phyloP scores from a whole-genome alignment of 2,329 filamentous ascomycete species.

The Cordyceps fumosorosea region DNA sequence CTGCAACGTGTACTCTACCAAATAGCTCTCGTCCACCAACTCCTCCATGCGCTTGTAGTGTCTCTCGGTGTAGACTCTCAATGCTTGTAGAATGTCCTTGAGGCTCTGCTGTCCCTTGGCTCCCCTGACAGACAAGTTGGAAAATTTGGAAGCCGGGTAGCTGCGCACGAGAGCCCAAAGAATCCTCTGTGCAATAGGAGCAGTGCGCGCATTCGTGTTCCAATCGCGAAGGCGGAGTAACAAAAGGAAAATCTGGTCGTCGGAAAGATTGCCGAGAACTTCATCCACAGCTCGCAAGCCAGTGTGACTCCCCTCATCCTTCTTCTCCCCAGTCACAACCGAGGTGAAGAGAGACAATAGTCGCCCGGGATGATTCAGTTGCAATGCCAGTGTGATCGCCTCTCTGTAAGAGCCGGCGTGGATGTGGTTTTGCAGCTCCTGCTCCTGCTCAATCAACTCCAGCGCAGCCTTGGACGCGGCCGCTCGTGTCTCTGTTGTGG shows the following conservation, averaged over 20 bases:
- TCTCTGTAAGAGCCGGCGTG: conserved; percentile 82
- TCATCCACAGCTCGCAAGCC: conserved; percentile 70
- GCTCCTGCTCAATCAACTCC: conserved; percentile 85
- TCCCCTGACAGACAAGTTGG: conserved; percentile 58
- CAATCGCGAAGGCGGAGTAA: conserved; percentile 83
- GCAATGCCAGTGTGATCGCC: conserved; percentile 84
- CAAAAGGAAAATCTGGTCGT: conserved; percentile 79
- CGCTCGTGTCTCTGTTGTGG: conserved; percentile 70
- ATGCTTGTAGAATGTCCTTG: conserved; percentile 78
- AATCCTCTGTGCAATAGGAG: conserved; percentile 78
- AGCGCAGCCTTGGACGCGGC: conserved; percentile 68
- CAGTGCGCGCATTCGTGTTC: conserved; percentile 92
- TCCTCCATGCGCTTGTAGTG: conserved; percentile 89
- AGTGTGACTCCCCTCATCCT: conserved; percentile 56
- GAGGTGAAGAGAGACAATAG: conserved; percentile 77
- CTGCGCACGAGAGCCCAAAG: conserved; percentile 72
- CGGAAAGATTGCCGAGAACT: conserved; percentile 69
- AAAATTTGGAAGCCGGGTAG: conserved; percentile 73
- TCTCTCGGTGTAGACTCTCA: conserved; percentile 84
- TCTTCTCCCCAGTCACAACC: conserved; percentile 58
- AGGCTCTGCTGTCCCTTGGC: conserved; percentile 57
- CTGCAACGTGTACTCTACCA: conserved; percentile 85
- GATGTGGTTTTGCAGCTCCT: conserved; percentile 89
- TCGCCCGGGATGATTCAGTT: conserved; percentile 88
- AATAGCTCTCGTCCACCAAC: conserved; percentile 85